Evolutionary conservation across 2,329 filamentous ascomycete species (phyloP), one percentile per base, ranked within the genome.

Genomic region (Laburnicola sp.): DNA sequence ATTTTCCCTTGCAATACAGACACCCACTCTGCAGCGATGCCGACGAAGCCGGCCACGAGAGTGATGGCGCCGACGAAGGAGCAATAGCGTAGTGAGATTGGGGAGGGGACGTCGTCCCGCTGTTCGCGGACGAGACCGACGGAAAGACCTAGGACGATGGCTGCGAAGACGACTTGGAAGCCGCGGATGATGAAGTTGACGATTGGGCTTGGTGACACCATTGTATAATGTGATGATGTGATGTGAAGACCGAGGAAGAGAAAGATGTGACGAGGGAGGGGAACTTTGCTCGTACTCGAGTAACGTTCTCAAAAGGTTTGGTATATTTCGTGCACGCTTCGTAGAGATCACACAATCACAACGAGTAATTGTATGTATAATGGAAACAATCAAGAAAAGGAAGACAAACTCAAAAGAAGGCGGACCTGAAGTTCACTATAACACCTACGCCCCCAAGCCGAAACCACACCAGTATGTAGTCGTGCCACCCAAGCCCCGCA

Each of bases 71-170:
- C 63, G 0, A 59, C 53, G 27, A 66, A 64, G 0, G 56, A 56
- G 0, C 47, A 47, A 41, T 57, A 65, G 4, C 55, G 49, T 3
- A 64, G 50, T 0, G 47, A 48, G 1, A 43, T 36, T 0, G 63
- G 61, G 1, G 58, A 16, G 10, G 4, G 16, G n/a, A 53, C 58
- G 28, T 30, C 28, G 7, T 32, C 30, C 22, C 58, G 36, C 28
- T 64, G 63, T 30, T 50, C 58, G 11, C 51, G 48, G 30, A 64
- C 59, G 5, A 68, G 45, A 3, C 47, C 49, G 22, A 57, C 54
- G 0, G 61, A 56, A 6, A 68, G 51, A 8, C 59, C 63, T 21
- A 64, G 51, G 2, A 66, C 53, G 28, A 66, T 36, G 28, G 59
- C 50, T 9, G 53, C 57, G 46, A 66, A 64, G 37, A 66, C 48